phyloP scores from a whole-genome alignment of 2,329 filamentous ascomycete species.

The Alternaria infectoria region DNA sequence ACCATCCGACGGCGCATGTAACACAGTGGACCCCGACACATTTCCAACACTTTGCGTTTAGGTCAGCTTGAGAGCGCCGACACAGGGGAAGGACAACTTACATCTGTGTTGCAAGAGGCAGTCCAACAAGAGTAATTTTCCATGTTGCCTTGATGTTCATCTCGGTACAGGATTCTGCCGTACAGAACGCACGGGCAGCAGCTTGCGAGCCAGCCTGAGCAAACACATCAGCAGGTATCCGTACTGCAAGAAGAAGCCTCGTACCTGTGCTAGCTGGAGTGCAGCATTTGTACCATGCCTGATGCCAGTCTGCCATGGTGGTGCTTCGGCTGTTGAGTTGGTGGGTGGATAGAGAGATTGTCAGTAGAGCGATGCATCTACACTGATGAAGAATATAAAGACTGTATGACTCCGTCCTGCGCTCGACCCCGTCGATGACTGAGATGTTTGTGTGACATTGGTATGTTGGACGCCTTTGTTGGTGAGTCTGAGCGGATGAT shows the following conservation, averaged over 20 bases:
- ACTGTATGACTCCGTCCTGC: neutral
- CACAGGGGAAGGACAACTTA: neutral
- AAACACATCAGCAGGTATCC: too few relatives aligned
- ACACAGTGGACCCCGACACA: neutral
- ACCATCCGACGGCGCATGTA: too few relatives aligned
- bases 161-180: neutral
- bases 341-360: neutral
- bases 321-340: neutral
- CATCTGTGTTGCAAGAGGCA: neutral
- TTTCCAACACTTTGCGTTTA: neutral
- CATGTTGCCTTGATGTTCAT: neutral
- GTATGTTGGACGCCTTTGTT: too few relatives aligned
- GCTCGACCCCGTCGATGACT: neutral
- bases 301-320: neutral
- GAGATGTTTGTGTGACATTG: neutral
- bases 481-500: too few relatives aligned
- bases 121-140: neutral
- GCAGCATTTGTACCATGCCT: neutral
- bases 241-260: fast-evolving
- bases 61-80: neutral
- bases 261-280: neutral
- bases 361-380: neutral
- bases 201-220: neutral
- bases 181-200: neutral
- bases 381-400: neutral